Conservation (phyloP, 768 basidiomycete species). For the Leccinum aurantiacum region DNA sequence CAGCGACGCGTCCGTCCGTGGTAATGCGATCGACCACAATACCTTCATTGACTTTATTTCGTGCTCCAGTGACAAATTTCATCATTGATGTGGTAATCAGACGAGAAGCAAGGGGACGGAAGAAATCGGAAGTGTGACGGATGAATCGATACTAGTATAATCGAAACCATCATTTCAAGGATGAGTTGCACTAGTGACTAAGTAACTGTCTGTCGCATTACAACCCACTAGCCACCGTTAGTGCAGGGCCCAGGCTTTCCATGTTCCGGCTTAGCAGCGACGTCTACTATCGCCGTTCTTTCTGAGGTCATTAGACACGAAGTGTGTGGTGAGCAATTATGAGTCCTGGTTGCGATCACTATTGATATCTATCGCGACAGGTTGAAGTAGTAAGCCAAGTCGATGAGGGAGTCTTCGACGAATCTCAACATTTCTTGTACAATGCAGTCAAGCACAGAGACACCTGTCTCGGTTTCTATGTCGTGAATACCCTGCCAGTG, state of each 20-base stretch:
- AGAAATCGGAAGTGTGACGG: not conserved
- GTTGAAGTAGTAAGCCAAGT: no score
- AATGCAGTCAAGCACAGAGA: not conserved
- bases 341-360: not conserved
- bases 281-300: no score
- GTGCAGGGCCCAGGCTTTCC: no score
- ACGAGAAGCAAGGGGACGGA: not conserved
- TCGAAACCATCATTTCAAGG: no score
- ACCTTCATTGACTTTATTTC: not conserved
- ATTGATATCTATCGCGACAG: not conserved
- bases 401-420: no score
- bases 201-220: no score
- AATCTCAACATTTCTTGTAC: no score
- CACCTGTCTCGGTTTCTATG: not conserved
- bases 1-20: not conserved
- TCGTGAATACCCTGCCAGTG: not conserved
- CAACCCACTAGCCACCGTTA: no score
- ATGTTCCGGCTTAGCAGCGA: no score
- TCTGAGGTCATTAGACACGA: no score
- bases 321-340: not conserved
- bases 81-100: not conserved
- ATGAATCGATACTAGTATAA: not conserved
- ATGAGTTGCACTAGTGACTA: no score
- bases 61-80: not conserved
- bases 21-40: not conserved